phyloP scores from a whole-genome alignment of 768 basidiomycete species.

The Psilocybe azurescens region DNA sequence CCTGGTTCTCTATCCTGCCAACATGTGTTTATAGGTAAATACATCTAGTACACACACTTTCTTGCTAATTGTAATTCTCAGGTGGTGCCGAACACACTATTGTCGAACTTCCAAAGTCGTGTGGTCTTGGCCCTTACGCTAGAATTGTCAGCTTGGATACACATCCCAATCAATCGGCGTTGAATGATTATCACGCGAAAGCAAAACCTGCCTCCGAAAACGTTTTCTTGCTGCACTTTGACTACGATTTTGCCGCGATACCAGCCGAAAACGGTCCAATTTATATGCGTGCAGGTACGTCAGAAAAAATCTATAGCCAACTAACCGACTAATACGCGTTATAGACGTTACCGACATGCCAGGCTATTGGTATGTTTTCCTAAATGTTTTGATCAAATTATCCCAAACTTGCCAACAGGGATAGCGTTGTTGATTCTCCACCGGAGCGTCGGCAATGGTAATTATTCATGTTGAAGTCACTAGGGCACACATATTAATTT shows the following conservation, averaged over 20 bases:
- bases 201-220: constrained; percentile 18
- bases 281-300: constrained; percentile 13
- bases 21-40: constrained; percentile 21
- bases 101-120: constrained; percentile 25
- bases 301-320: too few relatives aligned
- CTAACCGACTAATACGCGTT: too few relatives aligned
- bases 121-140: constrained; percentile 32
- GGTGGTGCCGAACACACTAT: constrained; percentile 26
- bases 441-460: constrained; percentile 11
- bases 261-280: constrained; percentile 10
- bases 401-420: constrained; percentile 12
- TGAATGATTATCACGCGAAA: constrained; percentile 19
- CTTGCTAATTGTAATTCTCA: too few relatives aligned
- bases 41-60: too few relatives aligned
- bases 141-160: constrained; percentile 24
- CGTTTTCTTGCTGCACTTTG: constrained; percentile 19
- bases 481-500: too few relatives aligned
- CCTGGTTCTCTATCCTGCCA: constrained; percentile 20
- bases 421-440: constrained; percentile 21
- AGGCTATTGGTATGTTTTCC: background rate
- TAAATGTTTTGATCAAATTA: background rate
- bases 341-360: background rate
- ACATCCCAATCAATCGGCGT: constrained; percentile 23
- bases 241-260: constrained; percentile 15
- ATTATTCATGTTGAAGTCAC: too few relatives aligned